A percentile compares a stretch with the other conserved stretches of the same genome.
These are phyloP conservation scores for Viola odorata DNA, from an alignment of 345 rosid species.

Conservation along the genomic window DNA sequence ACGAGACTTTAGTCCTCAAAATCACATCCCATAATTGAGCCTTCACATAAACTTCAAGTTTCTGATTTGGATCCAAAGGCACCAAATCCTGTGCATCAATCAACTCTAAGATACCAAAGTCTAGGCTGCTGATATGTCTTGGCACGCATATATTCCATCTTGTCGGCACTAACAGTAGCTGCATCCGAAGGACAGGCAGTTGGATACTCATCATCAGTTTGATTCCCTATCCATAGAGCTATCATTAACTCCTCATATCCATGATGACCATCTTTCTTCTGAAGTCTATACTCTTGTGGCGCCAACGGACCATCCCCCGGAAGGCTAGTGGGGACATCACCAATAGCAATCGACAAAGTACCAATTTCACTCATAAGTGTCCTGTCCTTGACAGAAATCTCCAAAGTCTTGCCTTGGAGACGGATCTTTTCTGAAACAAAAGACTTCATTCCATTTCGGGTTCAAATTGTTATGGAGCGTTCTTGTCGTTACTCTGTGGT, in stretches of 20 bases:
- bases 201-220: slow-evolving; percentile 38
- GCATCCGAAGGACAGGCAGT: slow-evolving; percentile 43
- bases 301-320: slow-evolving; percentile 40
- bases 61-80: slow-evolving; percentile 18
- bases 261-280: slow-evolving; percentile 24
- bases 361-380: slow-evolving; percentile 25
- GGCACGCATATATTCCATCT: slow-evolving; percentile 22
- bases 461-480: neutral
- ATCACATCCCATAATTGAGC: slow-evolving; percentile 27
- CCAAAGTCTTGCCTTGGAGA: slow-evolving; percentile 13
- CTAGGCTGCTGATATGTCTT: slow-evolving; percentile 35
- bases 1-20: slow-evolving; percentile 32
- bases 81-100: slow-evolving; percentile 43
- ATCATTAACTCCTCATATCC: slow-evolving; percentile 34
- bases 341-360: slow-evolving; percentile 18
- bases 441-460: slow-evolving; percentile 4
- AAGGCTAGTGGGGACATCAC: slow-evolving; percentile 29
- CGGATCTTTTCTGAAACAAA: slow-evolving; percentile 6
- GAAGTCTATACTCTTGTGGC: slow-evolving; percentile 38
- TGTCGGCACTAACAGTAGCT: slow-evolving; percentile 27
- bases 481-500: neutral
- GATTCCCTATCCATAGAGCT: slow-evolving; percentile 43
- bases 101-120: slow-evolving; percentile 42
- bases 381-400: slow-evolving; percentile 31
- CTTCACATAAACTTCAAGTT: slow-evolving; percentile 34